A percentile compares a stretch with the other conserved stretches of the same genome.
Evolutionary conservation across 2,329 filamentous ascomycete species (phyloP).

Genomic region (Torrubiellomyces zombiae): DNA sequence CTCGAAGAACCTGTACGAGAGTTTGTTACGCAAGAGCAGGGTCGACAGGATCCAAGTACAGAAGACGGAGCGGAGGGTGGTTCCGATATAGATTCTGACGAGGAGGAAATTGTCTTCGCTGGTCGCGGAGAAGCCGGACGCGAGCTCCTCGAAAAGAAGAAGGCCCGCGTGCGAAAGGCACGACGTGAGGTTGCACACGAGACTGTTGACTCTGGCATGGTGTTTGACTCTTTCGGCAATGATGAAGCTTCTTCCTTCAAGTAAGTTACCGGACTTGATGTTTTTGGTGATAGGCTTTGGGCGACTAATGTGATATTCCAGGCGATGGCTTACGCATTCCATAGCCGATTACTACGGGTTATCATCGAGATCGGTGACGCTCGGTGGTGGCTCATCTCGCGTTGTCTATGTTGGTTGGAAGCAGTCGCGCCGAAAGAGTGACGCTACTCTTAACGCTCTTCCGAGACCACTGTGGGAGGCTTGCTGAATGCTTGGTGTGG

Average conservation of each 20-base stretch:
- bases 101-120: constrained; percentile 87
- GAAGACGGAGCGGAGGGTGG: background rate
- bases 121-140: constrained; percentile 49
- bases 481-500: constrained; percentile 20
- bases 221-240: constrained; percentile 65
- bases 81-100: constrained; percentile 29
- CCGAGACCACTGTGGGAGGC: constrained; percentile 49
- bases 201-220: constrained; percentile 43
- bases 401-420: constrained; percentile 72
- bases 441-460: constrained; percentile 20
- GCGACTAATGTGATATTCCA: constrained; percentile 16
- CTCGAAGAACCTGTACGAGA: constrained; percentile 70
- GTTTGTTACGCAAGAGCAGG: constrained; percentile 45
- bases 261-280: constrained; percentile 32
- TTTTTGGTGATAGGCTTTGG: background rate
- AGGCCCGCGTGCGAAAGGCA: constrained; percentile 27
- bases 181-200: constrained; percentile 38
- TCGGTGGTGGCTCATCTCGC: constrained; percentile 51
- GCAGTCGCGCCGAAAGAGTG: constrained; percentile 19
- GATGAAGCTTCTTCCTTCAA: constrained; percentile 69
- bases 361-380: constrained; percentile 63
- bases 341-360: constrained; percentile 88
- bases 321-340: constrained; percentile 83
- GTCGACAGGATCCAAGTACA: constrained; percentile 13
- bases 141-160: constrained; percentile 20